phyloP scores from a whole-genome alignment of 305 asterid genomes.

The Fraxinus greggii region DNA sequence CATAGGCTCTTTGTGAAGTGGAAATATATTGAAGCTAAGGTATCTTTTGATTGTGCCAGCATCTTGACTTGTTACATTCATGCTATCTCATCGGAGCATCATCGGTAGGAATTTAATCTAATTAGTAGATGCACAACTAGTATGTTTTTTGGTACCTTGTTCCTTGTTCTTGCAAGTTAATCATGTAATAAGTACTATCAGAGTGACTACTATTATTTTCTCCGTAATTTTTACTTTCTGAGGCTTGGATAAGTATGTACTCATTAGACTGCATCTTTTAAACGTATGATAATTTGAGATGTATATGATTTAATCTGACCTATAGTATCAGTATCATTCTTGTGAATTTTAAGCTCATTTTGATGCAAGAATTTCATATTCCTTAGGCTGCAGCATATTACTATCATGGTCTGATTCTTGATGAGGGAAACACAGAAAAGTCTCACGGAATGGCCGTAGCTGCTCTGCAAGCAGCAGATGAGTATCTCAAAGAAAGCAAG shows the following conservation, averaged over 20 bases:
- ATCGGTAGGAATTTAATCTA: not conserved
- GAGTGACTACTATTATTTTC: not conserved
- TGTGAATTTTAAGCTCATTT: not conserved
- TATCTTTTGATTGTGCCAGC: slow-evolving; percentile 20
- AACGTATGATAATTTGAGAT: not conserved
- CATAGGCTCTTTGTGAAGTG: slow-evolving; percentile 77
- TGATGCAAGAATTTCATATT: slow-evolving; percentile 10
- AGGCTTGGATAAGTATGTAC: not conserved
- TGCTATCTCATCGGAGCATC: not conserved
- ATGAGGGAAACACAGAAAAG: slow-evolving; percentile 93
- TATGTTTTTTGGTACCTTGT: not conserved
- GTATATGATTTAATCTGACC: not conserved
- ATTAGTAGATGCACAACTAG: not conserved
- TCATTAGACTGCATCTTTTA: not conserved
- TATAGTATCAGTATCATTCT: not conserved
- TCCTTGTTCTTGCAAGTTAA: not conserved
- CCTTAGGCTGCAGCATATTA: slow-evolving; percentile 89
- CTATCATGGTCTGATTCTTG: slow-evolving; percentile 95
- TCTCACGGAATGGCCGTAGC: slow-evolving; percentile 25
- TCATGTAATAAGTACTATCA: not conserved
- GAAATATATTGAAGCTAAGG: slow-evolving; percentile 94
- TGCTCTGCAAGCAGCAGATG: slow-evolving; percentile 93
- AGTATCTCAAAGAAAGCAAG: slow-evolving; percentile 92
- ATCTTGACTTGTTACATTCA: not conserved
- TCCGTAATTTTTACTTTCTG: not conserved